These are phyloP conservation scores for Hyphopichia khmerensis DNA, from an alignment of 1,139 yeast genomes.

Conservation along the genomic window DNA sequence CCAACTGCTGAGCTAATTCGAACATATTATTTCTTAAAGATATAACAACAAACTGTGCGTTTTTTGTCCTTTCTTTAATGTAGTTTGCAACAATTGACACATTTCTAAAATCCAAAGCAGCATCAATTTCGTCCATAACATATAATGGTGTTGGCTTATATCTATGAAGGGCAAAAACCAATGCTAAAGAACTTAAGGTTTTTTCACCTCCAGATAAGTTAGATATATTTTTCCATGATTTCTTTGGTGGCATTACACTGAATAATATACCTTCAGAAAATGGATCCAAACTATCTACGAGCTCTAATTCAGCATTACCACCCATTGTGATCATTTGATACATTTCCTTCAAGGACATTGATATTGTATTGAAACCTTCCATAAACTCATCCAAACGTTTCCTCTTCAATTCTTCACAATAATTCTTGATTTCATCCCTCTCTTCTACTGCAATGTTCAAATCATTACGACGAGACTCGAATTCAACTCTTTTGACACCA, in stretches of 20 bases:
- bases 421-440: conserved; percentile 64
- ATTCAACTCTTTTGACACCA: conserved; percentile 65
- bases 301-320: conserved; percentile 95
- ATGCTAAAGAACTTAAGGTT: conserved; percentile 89
- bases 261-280: conserved; percentile 95
- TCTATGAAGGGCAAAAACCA: conserved; percentile 94
- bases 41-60: conserved; percentile 95
- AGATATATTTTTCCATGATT: conserved; percentile 94
- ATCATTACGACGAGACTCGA: conserved; percentile 58
- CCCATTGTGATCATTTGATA: conserved; percentile 99
- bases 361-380: conserved; percentile 87
- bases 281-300: conserved; percentile 96
- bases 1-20: conserved; percentile 89
- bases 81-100: conserved; percentile 97
- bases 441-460: conserved; percentile 64
- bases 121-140: conserved; percentile 99
- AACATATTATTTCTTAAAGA: conserved; percentile 97
- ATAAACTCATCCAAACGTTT: conserved; percentile 84
- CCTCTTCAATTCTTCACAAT: conserved; percentile 69
- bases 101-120: conserved; percentile 95
- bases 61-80: conserved; percentile 90
- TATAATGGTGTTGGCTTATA: conserved; percentile 97
- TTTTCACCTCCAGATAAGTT: conserved; percentile 98
- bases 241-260: conserved; percentile 99
- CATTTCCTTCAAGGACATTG: conserved; percentile 91